phyloP scores from a whole-genome alignment of 345 rosid genomes.

The Turnera subulata region DNA sequence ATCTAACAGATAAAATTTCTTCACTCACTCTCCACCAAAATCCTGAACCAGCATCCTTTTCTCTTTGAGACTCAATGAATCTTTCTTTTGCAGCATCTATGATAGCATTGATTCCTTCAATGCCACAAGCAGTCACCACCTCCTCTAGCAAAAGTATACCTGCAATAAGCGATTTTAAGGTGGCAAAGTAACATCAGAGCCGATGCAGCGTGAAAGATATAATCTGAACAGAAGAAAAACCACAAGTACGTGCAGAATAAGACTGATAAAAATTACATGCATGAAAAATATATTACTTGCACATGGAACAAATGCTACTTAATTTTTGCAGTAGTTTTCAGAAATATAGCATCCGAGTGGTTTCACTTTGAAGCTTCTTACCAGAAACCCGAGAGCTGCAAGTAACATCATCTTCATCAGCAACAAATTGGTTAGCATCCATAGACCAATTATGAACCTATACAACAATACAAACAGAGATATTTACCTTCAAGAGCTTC shows the following conservation, averaged over 20 bases:
- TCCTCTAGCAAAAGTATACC: constrained; percentile 87
- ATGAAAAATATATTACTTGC: too few species aligned
- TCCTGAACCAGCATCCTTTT: constrained; percentile 66
- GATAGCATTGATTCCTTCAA: constrained; percentile 68
- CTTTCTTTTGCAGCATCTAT: constrained; percentile 59
- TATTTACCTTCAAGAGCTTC: too few species aligned
- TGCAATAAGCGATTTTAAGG: constrained; percentile 30
- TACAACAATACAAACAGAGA: constrained; percentile 12
- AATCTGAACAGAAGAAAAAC: background rate
- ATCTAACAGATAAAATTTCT: background rate
- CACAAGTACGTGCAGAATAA: background rate
- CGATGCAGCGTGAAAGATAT: constrained; percentile 8
- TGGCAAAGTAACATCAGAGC: constrained; percentile 4
- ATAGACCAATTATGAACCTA: constrained; percentile 78
- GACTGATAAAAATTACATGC: too few species aligned
- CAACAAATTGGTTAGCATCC: constrained; percentile 86
- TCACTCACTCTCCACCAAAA: constrained; percentile 86
- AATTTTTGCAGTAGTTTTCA: background rate
- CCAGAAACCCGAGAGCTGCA: constrained; percentile 93
- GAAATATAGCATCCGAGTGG: background rate
- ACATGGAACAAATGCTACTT: too few species aligned
- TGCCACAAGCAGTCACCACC: constrained; percentile 65
- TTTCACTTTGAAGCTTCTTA: constrained; percentile 24
- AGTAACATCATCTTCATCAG: constrained; percentile 87
- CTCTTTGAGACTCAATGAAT: constrained; percentile 62